Conservation (phyloP, 2,329 filamentous ascomycete species). For the Fusarium liriodendri region DNA sequence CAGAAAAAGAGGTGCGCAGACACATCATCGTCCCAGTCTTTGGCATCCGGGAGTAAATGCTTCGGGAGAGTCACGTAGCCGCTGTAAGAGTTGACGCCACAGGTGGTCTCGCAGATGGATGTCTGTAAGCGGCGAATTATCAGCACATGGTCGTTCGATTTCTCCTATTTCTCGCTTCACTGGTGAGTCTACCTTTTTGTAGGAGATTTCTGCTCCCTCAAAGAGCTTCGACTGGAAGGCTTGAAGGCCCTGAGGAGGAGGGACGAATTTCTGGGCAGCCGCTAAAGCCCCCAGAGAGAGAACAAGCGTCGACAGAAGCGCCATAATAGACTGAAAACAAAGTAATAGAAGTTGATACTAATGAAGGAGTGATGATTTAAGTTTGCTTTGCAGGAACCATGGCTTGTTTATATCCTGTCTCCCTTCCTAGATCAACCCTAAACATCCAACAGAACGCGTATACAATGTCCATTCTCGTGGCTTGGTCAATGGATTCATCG, state of each 20-base stretch:
- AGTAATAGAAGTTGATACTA: not conserved
- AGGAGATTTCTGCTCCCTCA: slow-evolving; percentile 34
- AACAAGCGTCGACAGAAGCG: not conserved
- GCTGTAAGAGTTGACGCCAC: slow-evolving; percentile 35
- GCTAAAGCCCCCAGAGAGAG: not conserved
- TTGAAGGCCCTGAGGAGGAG: slow-evolving; percentile 2
- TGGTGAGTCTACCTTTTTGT: slow-evolving; percentile 33
- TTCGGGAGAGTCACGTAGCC: slow-evolving; percentile 40
- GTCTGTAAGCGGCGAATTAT: too few species aligned
- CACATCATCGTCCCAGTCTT: slow-evolving; percentile 22
- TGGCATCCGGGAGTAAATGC: slow-evolving; percentile 43
- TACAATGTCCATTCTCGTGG: not conserved
- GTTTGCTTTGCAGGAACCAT: not conserved
- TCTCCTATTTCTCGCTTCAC: not conserved
- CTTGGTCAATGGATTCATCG: not conserved
- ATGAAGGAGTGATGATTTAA: not conserved
- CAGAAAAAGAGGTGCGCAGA: slow-evolving; percentile 55
- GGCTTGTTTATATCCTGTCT: not conserved
- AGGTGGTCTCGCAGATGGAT: slow-evolving; percentile 39
- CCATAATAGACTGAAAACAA: not conserved
- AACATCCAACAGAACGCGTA: not conserved
- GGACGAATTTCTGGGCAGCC: slow-evolving; percentile 5
- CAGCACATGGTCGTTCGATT: not conserved
- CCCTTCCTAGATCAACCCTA: not conserved
- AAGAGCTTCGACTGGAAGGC: slow-evolving; percentile 16